Percentiles rank a stretch among this genome's conserved stretches.
These are phyloP conservation scores for Fusarium mundagurra DNA, from an alignment of 2,329 filamentous ascomycete genomes.

Conservation along the genomic window DNA sequence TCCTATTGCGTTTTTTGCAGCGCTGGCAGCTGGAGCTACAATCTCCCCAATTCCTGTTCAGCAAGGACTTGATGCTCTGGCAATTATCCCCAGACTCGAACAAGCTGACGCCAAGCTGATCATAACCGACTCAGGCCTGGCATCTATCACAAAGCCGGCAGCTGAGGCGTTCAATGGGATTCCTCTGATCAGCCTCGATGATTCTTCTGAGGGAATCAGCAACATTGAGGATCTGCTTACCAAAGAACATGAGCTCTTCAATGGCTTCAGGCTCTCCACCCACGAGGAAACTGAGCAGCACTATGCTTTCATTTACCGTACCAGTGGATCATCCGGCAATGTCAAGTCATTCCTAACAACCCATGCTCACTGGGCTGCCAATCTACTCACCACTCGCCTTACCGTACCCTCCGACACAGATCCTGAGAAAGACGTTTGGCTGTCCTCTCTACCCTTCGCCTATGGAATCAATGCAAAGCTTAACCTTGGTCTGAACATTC, in stretches of 20 bases:
- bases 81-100: neutral
- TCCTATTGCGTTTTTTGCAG: neutral
- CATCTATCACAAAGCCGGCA: neutral
- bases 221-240: neutral
- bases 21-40: neutral
- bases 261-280: neutral
- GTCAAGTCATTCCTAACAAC: neutral
- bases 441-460: neutral
- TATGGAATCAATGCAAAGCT: neutral
- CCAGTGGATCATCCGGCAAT: neutral
- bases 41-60: neutral
- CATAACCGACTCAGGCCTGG: neutral
- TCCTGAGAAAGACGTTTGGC: neutral
- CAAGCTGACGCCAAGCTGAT: neutral
- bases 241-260: neutral
- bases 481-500: neutral
- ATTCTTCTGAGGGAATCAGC: neutral
- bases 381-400: neutral
- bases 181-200: neutral
- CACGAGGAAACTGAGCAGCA: neutral
- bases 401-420: neutral
- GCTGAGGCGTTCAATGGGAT: neutral
- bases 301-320: neutral
- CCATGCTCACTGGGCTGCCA: neutral
- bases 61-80: neutral